Evolutionary conservation across 108 stramenopile species (phyloP), one percentile per base, ranked within the genome.

Genomic region (Conticribra guillardii): DNA sequence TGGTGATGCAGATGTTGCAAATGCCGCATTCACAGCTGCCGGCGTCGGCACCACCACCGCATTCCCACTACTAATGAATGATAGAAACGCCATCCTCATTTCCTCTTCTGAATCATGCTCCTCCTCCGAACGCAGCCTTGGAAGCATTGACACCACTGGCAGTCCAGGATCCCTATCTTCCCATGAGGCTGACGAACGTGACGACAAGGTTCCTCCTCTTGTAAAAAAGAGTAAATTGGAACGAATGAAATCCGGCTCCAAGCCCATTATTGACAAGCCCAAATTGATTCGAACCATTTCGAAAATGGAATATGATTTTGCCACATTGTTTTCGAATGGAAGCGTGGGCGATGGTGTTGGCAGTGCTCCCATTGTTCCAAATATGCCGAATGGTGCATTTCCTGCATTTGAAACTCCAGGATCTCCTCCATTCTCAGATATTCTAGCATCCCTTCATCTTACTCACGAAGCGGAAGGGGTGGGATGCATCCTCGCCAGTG

Each of bases 271-370:
- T 47, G 75, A 76, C 47, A 76, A 77, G 59, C 80, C 83, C 28
- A 64, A 63, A 17, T 54, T 84, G 44, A 64, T 84, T 1, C 76
- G 83, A 14, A 84, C 83, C 15, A 84, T 84, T 23, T 69, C 65
- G 51, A 73, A 73, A 55, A 84, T 84, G 83, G 83, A 84, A 54
- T 67, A 81, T 53, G 76, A 73, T 16, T 41, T 74, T 23, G 45
- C 73, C 15, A 22, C 62, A 23, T 50, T 62, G 11, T 47, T 53
- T 0, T 61, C 58, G 30, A 24, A 48, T 66, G 69, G 71, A 66
- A 11, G 55, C 49, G 44, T 30, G 16, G 21, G 37, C 19, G 9
- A 17, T 61, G 23, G 60, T 7, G 60, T 24, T 22, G 1, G 16
- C 41, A 21, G 63, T 22, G 9, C 63, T n/a, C 14, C 48, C n/a